phyloP scores from a whole-genome alignment of 805 yeast genomes.

The Myxozyma geophila region DNA sequence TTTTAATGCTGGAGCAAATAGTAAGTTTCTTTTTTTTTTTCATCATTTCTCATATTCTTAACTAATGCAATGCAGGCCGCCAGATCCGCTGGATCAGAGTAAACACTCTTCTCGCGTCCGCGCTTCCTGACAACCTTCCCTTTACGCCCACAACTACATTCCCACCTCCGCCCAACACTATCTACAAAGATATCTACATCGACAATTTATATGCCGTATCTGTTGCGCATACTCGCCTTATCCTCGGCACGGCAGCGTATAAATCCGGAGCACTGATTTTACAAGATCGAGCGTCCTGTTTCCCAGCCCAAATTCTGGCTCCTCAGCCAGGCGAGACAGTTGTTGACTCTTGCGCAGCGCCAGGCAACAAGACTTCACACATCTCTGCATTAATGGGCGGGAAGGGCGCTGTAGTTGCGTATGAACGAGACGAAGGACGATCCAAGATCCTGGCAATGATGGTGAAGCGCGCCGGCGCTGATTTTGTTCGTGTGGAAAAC shows the following conservation, averaged over 20 bases:
- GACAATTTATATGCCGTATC: slow-evolving; percentile 81
- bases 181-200: slow-evolving; percentile 74
- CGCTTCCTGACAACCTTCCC: slow-evolving; percentile 16
- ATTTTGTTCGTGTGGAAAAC: slow-evolving; percentile 50
- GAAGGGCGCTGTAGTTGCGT: slow-evolving; percentile 63
- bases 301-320: slow-evolving; percentile 83
- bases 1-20: slow-evolving; percentile 16
- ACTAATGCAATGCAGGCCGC: slow-evolving; percentile 16
- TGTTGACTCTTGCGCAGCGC: slow-evolving; percentile 96
- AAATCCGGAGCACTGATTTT: slow-evolving; percentile 78
- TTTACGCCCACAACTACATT: slow-evolving; percentile 21
- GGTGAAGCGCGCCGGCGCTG: slow-evolving; percentile 78
- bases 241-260: slow-evolving; percentile 72
- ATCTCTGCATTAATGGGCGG: slow-evolving; percentile 66
- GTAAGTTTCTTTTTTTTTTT: not conserved
- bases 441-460: slow-evolving; percentile 71
- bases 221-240: slow-evolving; percentile 61
- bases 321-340: slow-evolving; percentile 65
- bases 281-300: slow-evolving; percentile 96
- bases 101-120: slow-evolving; percentile 62
- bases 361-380: slow-evolving; percentile 97
- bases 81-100: slow-evolving; percentile 55
- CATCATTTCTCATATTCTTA: not conserved
- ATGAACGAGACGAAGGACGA: slow-evolving; percentile 81
- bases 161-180: slow-evolving; percentile 53